These are phyloP conservation scores for Diospyros lotus DNA, from an alignment of 148 eudicot species.

Conservation along the genomic window DNA sequence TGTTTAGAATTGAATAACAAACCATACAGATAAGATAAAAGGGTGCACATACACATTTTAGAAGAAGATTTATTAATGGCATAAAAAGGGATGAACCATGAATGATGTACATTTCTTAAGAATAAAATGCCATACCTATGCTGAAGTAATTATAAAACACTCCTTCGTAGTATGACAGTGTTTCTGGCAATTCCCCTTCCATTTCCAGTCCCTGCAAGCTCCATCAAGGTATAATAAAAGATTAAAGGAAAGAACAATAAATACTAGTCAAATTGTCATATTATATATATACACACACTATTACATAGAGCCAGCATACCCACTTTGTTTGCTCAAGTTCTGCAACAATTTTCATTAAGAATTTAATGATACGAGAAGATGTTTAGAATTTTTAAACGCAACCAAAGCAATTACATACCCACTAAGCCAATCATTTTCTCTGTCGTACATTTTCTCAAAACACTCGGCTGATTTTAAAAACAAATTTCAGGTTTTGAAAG, in stretches of 20 bases:
- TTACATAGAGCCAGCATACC: background rate
- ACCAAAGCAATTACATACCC: no score
- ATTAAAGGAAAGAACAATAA: background rate
- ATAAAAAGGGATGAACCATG: background rate
- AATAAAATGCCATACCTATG: conserved; percentile 50
- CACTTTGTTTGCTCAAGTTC: no score
- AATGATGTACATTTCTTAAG: conserved; percentile 1
- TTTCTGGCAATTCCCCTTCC: conserved; percentile 64
- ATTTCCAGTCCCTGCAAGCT: conserved; percentile 53
- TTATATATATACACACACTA: no score
- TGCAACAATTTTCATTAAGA: no score
- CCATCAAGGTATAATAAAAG: background rate
- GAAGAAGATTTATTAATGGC: no score
- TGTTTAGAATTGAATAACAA: background rate
- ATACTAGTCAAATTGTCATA: background rate
- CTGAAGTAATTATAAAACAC: conserved; percentile 96
- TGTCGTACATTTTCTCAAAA: no score
- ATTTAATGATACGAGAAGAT: no score
- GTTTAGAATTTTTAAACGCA: no score
- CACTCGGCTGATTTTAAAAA: no score
- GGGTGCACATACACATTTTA: background rate
- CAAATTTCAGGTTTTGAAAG: no score
- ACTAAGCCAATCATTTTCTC: no score
- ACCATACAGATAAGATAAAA: background rate
- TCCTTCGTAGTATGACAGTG: conserved; percentile 73